Percentiles rank a stretch among this genome's conserved stretches.
phyloP scores from a whole-genome alignment of 192 early-diverging fungal genomes.

The Paraglomus brasilianum region DNA sequence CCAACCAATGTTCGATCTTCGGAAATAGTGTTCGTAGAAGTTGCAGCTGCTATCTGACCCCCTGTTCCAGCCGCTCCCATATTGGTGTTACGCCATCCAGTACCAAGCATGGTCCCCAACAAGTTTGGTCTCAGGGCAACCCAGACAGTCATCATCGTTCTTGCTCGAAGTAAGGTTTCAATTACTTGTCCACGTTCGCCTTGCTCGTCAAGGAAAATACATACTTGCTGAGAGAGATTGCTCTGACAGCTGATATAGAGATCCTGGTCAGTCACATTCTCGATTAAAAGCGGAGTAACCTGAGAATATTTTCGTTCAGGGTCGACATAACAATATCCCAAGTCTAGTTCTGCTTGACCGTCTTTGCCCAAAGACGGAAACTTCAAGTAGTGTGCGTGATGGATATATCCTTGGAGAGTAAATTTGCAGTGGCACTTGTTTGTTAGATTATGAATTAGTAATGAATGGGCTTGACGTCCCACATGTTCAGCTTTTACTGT shows the following conservation, averaged over 20 bases:
- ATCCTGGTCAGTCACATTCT: slow-evolving; percentile 70
- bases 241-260: slow-evolving; percentile 71
- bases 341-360: slow-evolving; percentile 60
- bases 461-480: slow-evolving; percentile 55
- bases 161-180: slow-evolving; percentile 51
- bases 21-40: slow-evolving; percentile 26
- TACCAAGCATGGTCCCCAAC: slow-evolving; percentile 40
- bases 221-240: slow-evolving; percentile 77
- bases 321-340: slow-evolving; percentile 83
- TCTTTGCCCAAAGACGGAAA: slow-evolving; percentile 64
- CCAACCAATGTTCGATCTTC: slow-evolving; percentile 74
- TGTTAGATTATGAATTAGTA: slow-evolving; percentile 44
- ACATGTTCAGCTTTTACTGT: slow-evolving; percentile 44
- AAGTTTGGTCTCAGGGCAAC: slow-evolving; percentile 76
- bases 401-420: slow-evolving; percentile 52
- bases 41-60: slow-evolving; percentile 7
- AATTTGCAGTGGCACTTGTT: slow-evolving; percentile 41
- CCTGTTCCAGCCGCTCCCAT: slow-evolving; percentile 9
- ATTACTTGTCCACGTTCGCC: slow-evolving; percentile 52
- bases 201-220: slow-evolving; percentile 67
- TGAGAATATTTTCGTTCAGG: slow-evolving; percentile 70
- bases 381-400: slow-evolving; percentile 53
- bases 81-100: slow-evolving; percentile 27
- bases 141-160: slow-evolving; percentile 60
- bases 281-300: slow-evolving; percentile 63